Evolutionary conservation across 148 eudicot species (phyloP).

Genomic region (Rhododendron vialii): DNA sequence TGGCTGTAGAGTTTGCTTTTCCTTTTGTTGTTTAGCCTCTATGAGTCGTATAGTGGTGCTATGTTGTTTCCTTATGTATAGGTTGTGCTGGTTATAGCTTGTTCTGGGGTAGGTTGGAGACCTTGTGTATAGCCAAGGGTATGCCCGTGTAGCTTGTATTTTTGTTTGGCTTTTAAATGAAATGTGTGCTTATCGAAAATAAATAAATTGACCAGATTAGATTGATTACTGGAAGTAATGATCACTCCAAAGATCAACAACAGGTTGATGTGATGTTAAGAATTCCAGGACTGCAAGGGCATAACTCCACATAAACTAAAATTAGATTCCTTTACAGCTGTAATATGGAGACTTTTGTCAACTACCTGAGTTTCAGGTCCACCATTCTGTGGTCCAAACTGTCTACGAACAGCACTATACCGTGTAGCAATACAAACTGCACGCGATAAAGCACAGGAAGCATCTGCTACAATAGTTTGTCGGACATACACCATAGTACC

Average conservation of each 20-base stretch:
- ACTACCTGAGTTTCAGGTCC: constrained; percentile 94
- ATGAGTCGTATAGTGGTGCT: too few relatives aligned
- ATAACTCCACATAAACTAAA: background rate
- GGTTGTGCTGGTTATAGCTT: too few relatives aligned
- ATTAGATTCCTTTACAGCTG: background rate
- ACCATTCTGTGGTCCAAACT: constrained; percentile 81
- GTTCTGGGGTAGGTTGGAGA: too few relatives aligned
- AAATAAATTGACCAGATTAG: background rate
- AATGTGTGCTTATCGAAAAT: too few relatives aligned
- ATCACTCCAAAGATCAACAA: background rate
- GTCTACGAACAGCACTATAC: constrained; percentile 93
- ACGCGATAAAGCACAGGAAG: constrained; percentile 76
- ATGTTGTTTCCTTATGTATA: too few relatives aligned
- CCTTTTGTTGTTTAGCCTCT: too few relatives aligned
- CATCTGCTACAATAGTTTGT: constrained; percentile 79
- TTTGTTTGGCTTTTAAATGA: too few relatives aligned
- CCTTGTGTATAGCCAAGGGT: too few relatives aligned
- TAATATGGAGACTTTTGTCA: background rate
- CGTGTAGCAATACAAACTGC: constrained; percentile 96
- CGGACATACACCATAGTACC: constrained; percentile 96
- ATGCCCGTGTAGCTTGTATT: too few relatives aligned
- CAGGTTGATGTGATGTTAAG: background rate
- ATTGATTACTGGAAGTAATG: background rate
- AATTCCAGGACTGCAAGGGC: background rate
- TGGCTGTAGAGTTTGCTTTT: too few relatives aligned